A percentile compares a stretch with the other conserved stretches of the same genome.
These are phyloP conservation scores for Xylariales sp. DNA, from an alignment of 2,329 filamentous ascomycete species.

Conservation along the genomic window DNA sequence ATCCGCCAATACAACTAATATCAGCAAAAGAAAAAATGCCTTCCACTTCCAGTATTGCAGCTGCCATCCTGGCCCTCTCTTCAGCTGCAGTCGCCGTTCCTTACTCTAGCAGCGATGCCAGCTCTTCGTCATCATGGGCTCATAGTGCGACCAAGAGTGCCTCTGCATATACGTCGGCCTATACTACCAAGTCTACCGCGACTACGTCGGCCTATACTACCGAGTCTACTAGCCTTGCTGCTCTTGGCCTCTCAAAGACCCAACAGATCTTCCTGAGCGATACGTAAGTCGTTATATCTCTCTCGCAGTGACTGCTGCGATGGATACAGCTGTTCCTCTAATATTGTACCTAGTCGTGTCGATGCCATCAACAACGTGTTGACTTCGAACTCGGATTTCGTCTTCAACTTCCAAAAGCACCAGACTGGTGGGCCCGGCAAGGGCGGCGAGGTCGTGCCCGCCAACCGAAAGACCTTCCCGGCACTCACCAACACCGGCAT, in stretches of 20 bases:
- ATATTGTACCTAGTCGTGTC: conserved; percentile 24
- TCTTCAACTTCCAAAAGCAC: conserved; percentile 41
- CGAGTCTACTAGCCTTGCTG: conserved; percentile 11
- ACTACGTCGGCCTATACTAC: conserved; percentile 8
- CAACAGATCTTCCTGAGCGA: conserved; percentile 35
- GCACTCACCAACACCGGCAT: conserved; percentile 48
- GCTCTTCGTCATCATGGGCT: no score
- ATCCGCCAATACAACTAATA: background rate
- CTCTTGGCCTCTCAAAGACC: conserved; percentile 23
- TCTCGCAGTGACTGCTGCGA: background rate
- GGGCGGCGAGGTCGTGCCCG: conserved; percentile 45
- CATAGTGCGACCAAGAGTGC: no score
- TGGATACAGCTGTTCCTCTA: no score
- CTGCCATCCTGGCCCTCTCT: conserved; percentile 34
- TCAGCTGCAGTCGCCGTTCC: conserved; percentile 20
- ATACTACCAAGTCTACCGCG: conserved; percentile 5
- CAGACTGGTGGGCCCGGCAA: conserved; percentile 26
- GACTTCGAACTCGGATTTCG: conserved; percentile 37
- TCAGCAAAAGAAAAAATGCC: conserved; percentile 25
- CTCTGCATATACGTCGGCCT: background rate
- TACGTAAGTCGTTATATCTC: conserved; percentile 21
- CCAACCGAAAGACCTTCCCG: conserved; percentile 54
- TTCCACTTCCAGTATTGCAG: conserved; percentile 26
- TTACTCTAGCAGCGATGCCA: background rate
- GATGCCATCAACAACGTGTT: conserved; percentile 39